These are phyloP conservation scores for Elasticomyces elasticus DNA, from an alignment of 495 filamentous ascomycete genomes.

Conservation along the genomic window DNA sequence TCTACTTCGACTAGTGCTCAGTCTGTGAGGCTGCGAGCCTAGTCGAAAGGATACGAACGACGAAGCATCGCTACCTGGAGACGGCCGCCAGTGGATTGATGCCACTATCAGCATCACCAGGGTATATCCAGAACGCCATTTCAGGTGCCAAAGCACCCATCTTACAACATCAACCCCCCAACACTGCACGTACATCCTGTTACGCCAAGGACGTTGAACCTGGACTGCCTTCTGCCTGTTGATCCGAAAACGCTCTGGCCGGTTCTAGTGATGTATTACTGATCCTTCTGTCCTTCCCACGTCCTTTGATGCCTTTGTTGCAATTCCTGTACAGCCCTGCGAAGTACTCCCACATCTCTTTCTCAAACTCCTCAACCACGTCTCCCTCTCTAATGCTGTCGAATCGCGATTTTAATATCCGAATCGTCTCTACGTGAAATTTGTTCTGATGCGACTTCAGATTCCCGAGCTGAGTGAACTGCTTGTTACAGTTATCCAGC, in stretches of 20 bases:
- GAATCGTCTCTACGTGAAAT: slow-evolving; percentile 67
- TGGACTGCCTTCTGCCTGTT: neutral
- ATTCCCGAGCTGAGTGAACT: slow-evolving; percentile 82
- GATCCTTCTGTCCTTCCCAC: slow-evolving; percentile 62
- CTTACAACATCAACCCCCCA: too few species aligned
- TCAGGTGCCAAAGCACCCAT: too few species aligned
- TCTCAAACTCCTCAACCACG: slow-evolving; percentile 56
- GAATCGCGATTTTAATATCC: slow-evolving; percentile 64
- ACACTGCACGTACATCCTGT: neutral
- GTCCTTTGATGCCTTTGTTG: slow-evolving; percentile 88
- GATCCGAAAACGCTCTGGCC: neutral
- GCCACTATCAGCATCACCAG: neutral
- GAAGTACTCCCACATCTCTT: slow-evolving; percentile 79
- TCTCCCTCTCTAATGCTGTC: slow-evolving; percentile 51
- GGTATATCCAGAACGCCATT: neutral
- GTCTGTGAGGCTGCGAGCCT: too few species aligned
- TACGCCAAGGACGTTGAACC: neutral
- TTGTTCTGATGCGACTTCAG: slow-evolving; percentile 95
- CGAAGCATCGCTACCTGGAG: too few species aligned
- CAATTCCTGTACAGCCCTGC: slow-evolving; percentile 83
- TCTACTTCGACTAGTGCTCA: too few species aligned
- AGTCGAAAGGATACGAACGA: too few species aligned
- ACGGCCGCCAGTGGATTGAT: too few species aligned
- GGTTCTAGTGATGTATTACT: neutral
- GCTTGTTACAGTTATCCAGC: slow-evolving; percentile 71